Evolutionary conservation across 139 green algal genomes (phyloP), one percentile per base, ranked within the genome.

Genomic region (Micractinium sp.): DNA sequence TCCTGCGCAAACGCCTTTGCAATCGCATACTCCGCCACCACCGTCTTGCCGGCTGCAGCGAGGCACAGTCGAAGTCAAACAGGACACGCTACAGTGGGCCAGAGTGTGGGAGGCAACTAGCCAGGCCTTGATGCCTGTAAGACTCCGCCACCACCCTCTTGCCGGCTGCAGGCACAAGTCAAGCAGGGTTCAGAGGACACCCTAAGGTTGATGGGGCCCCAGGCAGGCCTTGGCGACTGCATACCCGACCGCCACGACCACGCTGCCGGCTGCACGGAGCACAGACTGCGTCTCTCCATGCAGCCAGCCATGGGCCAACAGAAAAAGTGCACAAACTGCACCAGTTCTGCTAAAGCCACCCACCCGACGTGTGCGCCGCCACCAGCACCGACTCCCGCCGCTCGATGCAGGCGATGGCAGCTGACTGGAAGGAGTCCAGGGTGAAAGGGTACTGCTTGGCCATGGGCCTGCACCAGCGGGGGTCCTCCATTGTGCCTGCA

Each of bases 141-240:
- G n/a, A 98, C 92, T 99, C 97, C 31, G 97, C 97, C 47, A 99
- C 96, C 33, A 96, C 97, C n/a, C 97, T 99, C 86, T 99, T 99
- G 39, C 97, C 97, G 27, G 79, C 5, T 41, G 79, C 14, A 23
- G 33, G 19, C n/a, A 38, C 15, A 82, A 38, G 35, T 20, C n/a
- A n/a, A n/a, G n/a, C n/a, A n/a, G n/a, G n/a, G n/a, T n/a, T n/a
- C n/a, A n/a, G n/a, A n/a, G n/a, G n/a, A n/a, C n/a, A n/a, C n/a
- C n/a, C n/a, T n/a, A n/a, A n/a, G n/a, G n/a, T n/a, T n/a, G n/a
- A n/a, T n/a, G 25, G 18, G 53, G 35, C 7, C 5, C 33, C 1
- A 38, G 53, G 76, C 20, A 33, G 76, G 25, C 47, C 47, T 56
- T 5, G 47, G 9, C 9, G 47, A 2, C n/a, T 33, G 67, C 47